Percentiles rank a stretch among this genome's conserved stretches.
Evolutionary conservation across 352 stramenopile genomes (phyloP).

Genomic region (Globisporangium canariense): DNA sequence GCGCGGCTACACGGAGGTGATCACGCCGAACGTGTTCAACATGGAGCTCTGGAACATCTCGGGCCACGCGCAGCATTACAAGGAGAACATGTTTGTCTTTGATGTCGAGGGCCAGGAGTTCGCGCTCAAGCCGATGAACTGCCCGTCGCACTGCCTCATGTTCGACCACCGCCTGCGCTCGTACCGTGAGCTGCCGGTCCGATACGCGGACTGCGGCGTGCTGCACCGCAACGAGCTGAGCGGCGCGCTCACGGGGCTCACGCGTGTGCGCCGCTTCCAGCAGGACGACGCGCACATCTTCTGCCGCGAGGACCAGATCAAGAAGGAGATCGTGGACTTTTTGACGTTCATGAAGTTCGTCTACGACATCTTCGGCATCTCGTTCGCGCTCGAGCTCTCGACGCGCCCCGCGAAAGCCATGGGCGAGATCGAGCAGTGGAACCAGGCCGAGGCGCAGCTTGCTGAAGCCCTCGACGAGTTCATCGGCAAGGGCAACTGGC

Average conservation of each 20-base stretch:
- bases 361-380: constrained; percentile 94
- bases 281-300: constrained; percentile 99
- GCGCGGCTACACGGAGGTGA: constrained; percentile 95
- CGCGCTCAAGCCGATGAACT: constrained; percentile 99
- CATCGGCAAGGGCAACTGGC: constrained; percentile 48
- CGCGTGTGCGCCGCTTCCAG: constrained; percentile 96
- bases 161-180: constrained; percentile 93
- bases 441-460: constrained; percentile 85
- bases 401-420: constrained; percentile 95
- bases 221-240: constrained; percentile 95
- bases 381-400: constrained; percentile 91
- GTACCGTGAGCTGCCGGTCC: constrained; percentile 94
- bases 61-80: constrained; percentile 96
- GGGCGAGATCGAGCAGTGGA: constrained; percentile 92
- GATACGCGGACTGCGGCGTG: constrained; percentile 94
- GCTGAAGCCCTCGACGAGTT: constrained; percentile 64
- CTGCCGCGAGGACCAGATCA: constrained; percentile 91
- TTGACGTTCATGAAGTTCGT: constrained; percentile 94
- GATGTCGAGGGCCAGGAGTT: constrained; percentile 62
- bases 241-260: constrained; percentile 95
- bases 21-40: constrained; percentile 97
- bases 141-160: constrained; percentile 96
- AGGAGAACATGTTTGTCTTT: constrained; percentile 92
- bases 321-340: constrained; percentile 94
- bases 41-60: constrained; percentile 97